Percentiles rank a stretch among this genome's conserved stretches.
phyloP scores from a whole-genome alignment of 169 alveolate genomes.

The Babesia ovis region DNA sequence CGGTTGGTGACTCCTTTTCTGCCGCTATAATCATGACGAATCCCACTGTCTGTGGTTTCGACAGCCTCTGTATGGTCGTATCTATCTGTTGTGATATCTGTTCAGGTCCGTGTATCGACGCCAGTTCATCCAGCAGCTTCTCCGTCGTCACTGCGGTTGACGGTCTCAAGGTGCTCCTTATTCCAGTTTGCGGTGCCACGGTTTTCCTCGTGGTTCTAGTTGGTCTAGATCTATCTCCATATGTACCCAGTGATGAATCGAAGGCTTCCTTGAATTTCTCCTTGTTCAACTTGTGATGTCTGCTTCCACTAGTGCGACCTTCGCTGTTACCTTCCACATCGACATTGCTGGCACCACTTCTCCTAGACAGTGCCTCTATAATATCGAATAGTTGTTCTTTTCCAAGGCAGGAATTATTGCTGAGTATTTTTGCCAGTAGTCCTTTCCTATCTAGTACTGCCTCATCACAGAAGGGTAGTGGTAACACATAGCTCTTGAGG shows the following conservation, averaged over 20 bases:
- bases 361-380: constrained; percentile 3
- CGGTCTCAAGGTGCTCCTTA: constrained; percentile 23
- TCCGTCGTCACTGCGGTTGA: constrained; percentile 13
- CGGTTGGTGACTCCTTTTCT: neutral
- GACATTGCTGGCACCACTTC: neutral
- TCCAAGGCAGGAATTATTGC: constrained; percentile 43
- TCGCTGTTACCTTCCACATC: neutral
- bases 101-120: constrained; percentile 16
- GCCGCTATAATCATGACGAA: constrained; percentile 54
- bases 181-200: neutral
- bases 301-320: too few species aligned
- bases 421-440: constrained; percentile 42
- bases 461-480: constrained; percentile 66
- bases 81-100: constrained; percentile 16
- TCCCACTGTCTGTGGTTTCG: constrained; percentile 48
- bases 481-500: constrained; percentile 42
- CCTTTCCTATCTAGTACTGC: constrained; percentile 21
- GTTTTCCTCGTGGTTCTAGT: neutral
- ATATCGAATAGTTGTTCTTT: constrained; percentile 45
- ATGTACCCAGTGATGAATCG: neutral
- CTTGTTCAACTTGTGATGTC: neutral
- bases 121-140: constrained; percentile 15
- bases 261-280: neutral
- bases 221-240: neutral
- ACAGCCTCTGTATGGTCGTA: constrained; percentile 1